A percentile compares a stretch with the other conserved stretches of the same genome.
Evolutionary conservation across 768 basidiomycete species (phyloP).

Genomic region (Macrocybe gigantea): DNA sequence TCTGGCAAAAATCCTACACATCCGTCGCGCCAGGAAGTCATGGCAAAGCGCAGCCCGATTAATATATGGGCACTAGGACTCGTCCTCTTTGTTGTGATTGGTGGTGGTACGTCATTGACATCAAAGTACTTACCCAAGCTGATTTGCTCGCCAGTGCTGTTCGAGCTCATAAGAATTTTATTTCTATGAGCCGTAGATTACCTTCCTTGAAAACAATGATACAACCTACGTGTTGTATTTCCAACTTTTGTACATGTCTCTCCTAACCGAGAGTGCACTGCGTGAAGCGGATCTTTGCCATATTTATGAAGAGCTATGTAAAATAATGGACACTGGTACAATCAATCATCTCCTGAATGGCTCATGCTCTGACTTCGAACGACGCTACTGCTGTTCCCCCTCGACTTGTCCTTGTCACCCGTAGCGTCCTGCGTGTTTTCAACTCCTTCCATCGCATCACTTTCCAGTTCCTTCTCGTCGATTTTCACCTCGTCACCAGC

Average conservation of each 20-base stretch:
- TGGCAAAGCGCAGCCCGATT: constrained; percentile 71
- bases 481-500: constrained; percentile 85
- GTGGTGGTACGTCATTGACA: constrained; percentile 57
- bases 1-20: constrained; percentile 74
- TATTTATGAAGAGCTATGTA: too few species aligned
- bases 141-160: constrained; percentile 46
- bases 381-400: constrained; percentile 32
- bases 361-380: constrained; percentile 55
- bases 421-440: constrained; percentile 34
- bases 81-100: constrained; percentile 73
- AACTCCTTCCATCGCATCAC: constrained; percentile 71
- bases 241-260: too few species aligned
- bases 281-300: too few species aligned
- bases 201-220: too few species aligned
- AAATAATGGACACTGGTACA: constrained; percentile 2
- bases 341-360: constrained; percentile 46
- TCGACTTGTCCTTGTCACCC: constrained; percentile 27
- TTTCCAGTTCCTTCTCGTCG: constrained; percentile 80
- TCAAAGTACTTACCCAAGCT: not conserved
- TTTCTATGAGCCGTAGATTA: constrained; percentile 42
- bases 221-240: too few species aligned
- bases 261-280: too few species aligned
- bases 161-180: constrained; percentile 61
- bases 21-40: constrained; percentile 63
- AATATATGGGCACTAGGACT: constrained; percentile 68